phyloP scores from a whole-genome alignment of 202 grass and related monocot species.

The Cymbopogon flexuosus region DNA sequence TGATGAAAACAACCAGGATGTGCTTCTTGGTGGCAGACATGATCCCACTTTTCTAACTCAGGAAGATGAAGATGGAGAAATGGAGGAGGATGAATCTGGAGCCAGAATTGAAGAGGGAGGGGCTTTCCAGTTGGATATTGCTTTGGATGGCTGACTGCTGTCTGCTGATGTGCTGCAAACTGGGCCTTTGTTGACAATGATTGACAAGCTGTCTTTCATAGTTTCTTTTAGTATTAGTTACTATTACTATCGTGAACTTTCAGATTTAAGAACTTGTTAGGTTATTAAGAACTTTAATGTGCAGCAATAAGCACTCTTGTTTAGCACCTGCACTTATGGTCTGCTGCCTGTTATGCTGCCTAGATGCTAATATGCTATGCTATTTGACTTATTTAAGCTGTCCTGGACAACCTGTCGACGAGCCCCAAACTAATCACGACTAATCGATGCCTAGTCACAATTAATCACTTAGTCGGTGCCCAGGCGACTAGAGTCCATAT shows the following conservation, averaged over 20 bases:
- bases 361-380: background rate
- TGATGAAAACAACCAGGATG: background rate
- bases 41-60: background rate
- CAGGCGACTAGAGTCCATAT: background rate
- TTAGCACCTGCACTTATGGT: background rate
- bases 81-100: background rate
- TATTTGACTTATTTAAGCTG: background rate
- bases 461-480: background rate
- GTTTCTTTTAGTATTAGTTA: background rate
- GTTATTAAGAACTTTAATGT: background rate
- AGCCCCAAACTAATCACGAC: background rate
- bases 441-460: background rate
- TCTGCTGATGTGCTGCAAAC: background rate
- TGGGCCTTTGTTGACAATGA: background rate
- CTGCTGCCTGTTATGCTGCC: background rate
- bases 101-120: background rate
- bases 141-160: background rate
- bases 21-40: background rate
- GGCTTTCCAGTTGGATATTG: background rate
- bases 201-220: background rate
- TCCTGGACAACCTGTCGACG: background rate
- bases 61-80: background rate
- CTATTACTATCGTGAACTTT: background rate
- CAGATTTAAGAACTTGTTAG: background rate
- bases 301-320: background rate